Base-by-base conservation (phyloP, 306 rosid genomes). In the Pterocarpus santalinus region DNA sequence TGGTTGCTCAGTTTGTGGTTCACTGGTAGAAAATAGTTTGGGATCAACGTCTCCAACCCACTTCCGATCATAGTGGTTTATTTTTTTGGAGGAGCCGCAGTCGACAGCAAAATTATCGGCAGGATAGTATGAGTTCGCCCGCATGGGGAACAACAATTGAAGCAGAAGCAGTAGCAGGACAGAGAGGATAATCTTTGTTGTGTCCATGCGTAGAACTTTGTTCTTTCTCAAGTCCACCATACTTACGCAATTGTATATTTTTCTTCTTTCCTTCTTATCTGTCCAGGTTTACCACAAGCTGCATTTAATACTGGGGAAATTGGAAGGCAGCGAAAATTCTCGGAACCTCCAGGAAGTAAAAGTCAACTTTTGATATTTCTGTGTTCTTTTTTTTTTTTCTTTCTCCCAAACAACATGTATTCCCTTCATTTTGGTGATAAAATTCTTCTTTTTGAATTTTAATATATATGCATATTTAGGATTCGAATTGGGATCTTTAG, bases 1-100 rank as follows among this genome's bases (percentile, higher is more conserved):
- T 15, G 16, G 32, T 7, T 22, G 4, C 2, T 0, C 9, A 5
- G 30, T 36, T 49, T 64, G 32, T 30, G 72, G 17, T 22, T 65
- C 65, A 15, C 9, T n/a, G 61, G 8, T 43, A 5, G 51, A 30
- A 30, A 78, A 39, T 0, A 36, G 60, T 2, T 28, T 30, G 8
- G 49, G 1, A 17, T 39, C 1, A 33, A 44, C 35, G 49, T 79
- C 83, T 14, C n/a, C 70, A 7, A 58, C 2, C 83, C 83, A 79
- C 15, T 0, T 34, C 0, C 72, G 22, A 0, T 15, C 32, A 2
- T 38, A 4, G 2, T 2, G 1, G 2, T 3, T 8, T 1, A 1
- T 5, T 2, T 5, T 12, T 46, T 2, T 13, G 3, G 9, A 10
- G 71, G 0, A 2, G 43, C 83, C 83, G 7, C 83, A 79, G 5